Evolutionary conservation across 2,329 filamentous ascomycete genomes (phyloP).

Genomic region (Cordyceps pruinosa): DNA sequence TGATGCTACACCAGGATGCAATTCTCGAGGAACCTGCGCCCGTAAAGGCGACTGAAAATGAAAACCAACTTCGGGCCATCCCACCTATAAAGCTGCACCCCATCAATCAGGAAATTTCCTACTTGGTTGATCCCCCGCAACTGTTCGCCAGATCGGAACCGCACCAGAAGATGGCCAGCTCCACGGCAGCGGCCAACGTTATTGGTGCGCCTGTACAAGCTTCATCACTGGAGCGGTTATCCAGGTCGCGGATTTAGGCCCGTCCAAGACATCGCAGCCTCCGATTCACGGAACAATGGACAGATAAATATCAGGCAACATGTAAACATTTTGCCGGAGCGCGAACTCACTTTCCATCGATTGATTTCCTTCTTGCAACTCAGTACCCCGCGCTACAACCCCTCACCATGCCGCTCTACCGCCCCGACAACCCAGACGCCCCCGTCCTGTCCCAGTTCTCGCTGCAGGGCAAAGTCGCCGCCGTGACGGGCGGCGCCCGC

Average conservation of each 20-base stretch:
- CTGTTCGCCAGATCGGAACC: neutral
- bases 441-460: slow-evolving; percentile 10
- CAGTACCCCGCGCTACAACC: neutral
- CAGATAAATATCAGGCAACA: neutral
- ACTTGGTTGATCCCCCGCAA: neutral
- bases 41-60: neutral
- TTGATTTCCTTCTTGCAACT: neutral
- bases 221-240: slow-evolving; percentile 4
- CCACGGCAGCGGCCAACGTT: neutral
- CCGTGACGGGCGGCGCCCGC: slow-evolving; percentile 10
- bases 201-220: slow-evolving; percentile 7
- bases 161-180: neutral
- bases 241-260: neutral
- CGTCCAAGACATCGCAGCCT: neutral
- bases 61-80: too few species aligned
- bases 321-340: neutral
- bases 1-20: too few species aligned
- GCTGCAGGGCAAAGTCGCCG: slow-evolving; percentile 8
- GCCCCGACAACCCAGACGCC: slow-evolving; percentile 2
- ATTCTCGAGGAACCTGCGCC: too few species aligned
- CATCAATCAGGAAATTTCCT: neutral
- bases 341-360: neutral
- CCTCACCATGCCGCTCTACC: slow-evolving; percentile 7
- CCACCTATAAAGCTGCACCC: neutral
- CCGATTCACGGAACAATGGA: neutral